phyloP scores from a whole-genome alignment of 352 stramenopile species.

The Pythium scleroteichum region DNA sequence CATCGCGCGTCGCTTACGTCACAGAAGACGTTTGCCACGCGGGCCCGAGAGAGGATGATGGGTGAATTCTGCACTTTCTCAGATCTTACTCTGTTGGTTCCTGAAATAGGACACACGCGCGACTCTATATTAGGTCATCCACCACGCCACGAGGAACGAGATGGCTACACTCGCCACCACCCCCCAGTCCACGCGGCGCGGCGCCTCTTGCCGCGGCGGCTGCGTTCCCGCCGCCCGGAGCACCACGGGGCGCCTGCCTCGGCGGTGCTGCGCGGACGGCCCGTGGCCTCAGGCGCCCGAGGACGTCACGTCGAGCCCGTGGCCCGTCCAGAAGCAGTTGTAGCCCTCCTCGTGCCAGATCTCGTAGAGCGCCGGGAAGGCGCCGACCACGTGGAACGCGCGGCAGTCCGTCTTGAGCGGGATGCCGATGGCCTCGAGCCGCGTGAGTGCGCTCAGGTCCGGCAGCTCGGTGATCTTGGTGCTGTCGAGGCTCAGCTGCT shows the following conservation, averaged over 20 bases:
- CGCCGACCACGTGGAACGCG: constrained; percentile 37
- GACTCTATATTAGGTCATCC: constrained; percentile 1
- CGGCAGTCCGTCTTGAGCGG: constrained; percentile 44
- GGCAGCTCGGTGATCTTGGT: constrained; percentile 46
- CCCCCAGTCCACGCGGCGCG: too few species aligned
- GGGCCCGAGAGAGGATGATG: background rate
- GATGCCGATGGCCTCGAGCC: constrained; percentile 53
- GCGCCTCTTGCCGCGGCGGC: too few species aligned
- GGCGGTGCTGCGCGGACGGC: constrained; percentile 15
- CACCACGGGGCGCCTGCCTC: constrained; percentile 4
- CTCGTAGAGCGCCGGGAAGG: constrained; percentile 44
- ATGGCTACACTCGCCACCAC: constrained; percentile 14
- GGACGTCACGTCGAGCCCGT: constrained; percentile 30
- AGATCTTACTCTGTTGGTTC: background rate
- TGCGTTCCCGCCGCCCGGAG: constrained; percentile 19
- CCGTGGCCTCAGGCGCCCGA: constrained; percentile 21
- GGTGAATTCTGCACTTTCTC: constrained; percentile 1
- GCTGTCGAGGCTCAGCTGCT: constrained; percentile 50
- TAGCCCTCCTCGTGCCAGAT: constrained; percentile 68
- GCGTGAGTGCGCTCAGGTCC: constrained; percentile 32
- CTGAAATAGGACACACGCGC: too few species aligned
- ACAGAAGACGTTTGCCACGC: too few species aligned
- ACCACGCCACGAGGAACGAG: constrained; percentile 11
- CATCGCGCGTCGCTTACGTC: background rate
- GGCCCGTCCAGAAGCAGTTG: constrained; percentile 66